phyloP scores from a whole-genome alignment of 2,329 filamentous ascomycete genomes.

The Xylaria sp. region DNA sequence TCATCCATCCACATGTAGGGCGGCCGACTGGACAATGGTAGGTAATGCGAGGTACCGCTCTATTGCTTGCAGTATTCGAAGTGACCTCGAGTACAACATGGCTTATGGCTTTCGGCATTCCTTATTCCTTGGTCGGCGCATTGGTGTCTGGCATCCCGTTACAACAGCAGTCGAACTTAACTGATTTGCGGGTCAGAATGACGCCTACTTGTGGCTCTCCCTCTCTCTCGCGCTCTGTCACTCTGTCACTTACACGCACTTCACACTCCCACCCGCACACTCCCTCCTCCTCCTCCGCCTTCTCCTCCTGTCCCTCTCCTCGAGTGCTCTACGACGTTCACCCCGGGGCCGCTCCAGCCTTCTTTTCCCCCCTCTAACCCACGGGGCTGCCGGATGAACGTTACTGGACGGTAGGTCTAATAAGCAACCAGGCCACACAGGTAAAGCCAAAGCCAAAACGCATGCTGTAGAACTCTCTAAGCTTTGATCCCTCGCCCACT shows the following conservation, averaged over 20 bases:
- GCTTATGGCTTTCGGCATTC: conserved; percentile 38
- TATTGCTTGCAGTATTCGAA: conserved; percentile 41
- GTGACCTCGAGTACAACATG: conserved; percentile 38
- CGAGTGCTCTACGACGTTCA: conserved; percentile 29
- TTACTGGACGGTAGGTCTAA: conserved; percentile 32
- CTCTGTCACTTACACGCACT: conserved; percentile 32
- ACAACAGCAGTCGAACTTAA: conserved; percentile 33
- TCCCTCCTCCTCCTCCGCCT: conserved; percentile 18
- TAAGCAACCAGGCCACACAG: conserved; percentile 31
- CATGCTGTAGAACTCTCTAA: conserved; percentile 32
- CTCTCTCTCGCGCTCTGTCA: not conserved
- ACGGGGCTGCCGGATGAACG: conserved; percentile 33
- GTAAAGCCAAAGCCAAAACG: conserved; percentile 33
- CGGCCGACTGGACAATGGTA: conserved; percentile 34
- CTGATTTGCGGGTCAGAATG: conserved; percentile 40
- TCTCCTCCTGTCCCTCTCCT: conserved; percentile 11
- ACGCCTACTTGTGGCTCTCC: conserved; percentile 37
- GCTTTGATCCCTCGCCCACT: conserved; percentile 27
- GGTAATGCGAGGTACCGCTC: conserved; percentile 43
- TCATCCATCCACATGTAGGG: conserved; percentile 14
- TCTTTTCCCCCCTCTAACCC: conserved; percentile 23
- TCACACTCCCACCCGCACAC: conserved; percentile 33
- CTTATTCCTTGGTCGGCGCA: not conserved
- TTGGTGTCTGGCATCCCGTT: conserved; percentile 32
- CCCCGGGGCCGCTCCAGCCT: conserved; percentile 40